Evolutionary conservation across 1,139 yeast genomes (phyloP), one percentile per base, ranked within the genome.

Genomic region (Arxiozyma heterogenica): DNA sequence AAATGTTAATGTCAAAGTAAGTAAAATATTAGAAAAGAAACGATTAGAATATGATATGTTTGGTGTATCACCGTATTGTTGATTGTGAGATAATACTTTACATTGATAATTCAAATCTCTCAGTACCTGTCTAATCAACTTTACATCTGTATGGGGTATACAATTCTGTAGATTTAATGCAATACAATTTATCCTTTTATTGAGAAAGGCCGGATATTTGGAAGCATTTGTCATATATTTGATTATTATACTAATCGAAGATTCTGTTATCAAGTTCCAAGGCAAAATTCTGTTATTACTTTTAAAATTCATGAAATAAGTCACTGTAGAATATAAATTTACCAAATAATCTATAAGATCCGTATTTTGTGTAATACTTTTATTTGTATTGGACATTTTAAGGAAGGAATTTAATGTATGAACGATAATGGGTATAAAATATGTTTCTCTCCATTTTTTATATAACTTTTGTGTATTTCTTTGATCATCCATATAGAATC

Each of bases 401-500:
- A 41, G 44, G 15, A 48, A 43, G 34, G 17, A 21, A 30, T 21
- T 52, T 8, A 61, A 34, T 12, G 62, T 50, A 15, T 55, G 52
- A 17, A 50, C 50, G 65, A 64, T 62, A 1, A 62, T 44, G 1
- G 69, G 67, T 15, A 66, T 41, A 50, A 62, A 63, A 39, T 54
- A 49, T 4, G 52, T 44, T 15, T 46, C 21, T 51, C 56, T 59
- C 69, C 69, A 66, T 22, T 46, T 50, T 1, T 49, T 34, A 54
- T 65, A 64, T 8, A 54, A 39, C 5, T 44, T 41, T 1, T 17
- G 30, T 1, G 61, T 59, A 3, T 49, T 47, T 4, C 64, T 62
- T 3, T 58, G 53, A 38, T 57, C 66, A 57, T 66, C 70, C 11
- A 66, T 44, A 49, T 59, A 66, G 15, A 53, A 49, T 7, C 21